Evolutionary conservation across 2,329 filamentous ascomycete genomes (phyloP).

Genomic region (Clonostachys rhizophaga): DNA sequence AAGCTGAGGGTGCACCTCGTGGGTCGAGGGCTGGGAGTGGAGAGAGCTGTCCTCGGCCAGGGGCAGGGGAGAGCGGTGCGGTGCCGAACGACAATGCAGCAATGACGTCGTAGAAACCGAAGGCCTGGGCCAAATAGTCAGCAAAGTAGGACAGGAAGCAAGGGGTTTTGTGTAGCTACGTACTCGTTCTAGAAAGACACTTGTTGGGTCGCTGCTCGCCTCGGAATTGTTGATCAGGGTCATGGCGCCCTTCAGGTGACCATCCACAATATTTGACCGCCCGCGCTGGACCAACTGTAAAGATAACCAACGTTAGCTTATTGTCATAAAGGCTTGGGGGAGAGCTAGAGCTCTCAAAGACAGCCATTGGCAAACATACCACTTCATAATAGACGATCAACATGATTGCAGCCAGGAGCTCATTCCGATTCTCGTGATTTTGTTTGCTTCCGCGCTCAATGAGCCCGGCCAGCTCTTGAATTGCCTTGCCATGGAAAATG

Average conservation of each 20-base stretch:
- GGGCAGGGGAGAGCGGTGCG: conserved; percentile 46
- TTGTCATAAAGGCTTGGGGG: conserved; percentile 1
- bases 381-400: conserved; percentile 61
- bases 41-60: conserved; percentile 38
- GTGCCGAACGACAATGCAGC: conserved; percentile 57
- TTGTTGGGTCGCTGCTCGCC: conserved; percentile 41
- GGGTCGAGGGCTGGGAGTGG: conserved; percentile 42
- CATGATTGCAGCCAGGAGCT: conserved; percentile 57
- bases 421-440: conserved; percentile 44
- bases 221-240: conserved; percentile 51
- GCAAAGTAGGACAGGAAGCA: neutral
- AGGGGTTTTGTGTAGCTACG: conserved; percentile 4
- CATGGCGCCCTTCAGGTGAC: conserved; percentile 57
- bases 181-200: conserved; percentile 55
- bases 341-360: neutral
- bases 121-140: conserved; percentile 36
- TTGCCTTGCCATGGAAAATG: conserved; percentile 54
- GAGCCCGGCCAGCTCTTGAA: conserved; percentile 50
- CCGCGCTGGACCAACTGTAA: conserved; percentile 54
- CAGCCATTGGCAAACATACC: conserved; percentile 30
- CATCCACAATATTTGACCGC: conserved; percentile 54
- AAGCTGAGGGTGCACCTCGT: conserved; percentile 34
- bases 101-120: conserved; percentile 63
- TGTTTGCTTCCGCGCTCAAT: conserved; percentile 40
- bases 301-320: conserved; percentile 1